phyloP scores from a whole-genome alignment of 495 filamentous ascomycete species.

The Daldinia bambusicola region DNA sequence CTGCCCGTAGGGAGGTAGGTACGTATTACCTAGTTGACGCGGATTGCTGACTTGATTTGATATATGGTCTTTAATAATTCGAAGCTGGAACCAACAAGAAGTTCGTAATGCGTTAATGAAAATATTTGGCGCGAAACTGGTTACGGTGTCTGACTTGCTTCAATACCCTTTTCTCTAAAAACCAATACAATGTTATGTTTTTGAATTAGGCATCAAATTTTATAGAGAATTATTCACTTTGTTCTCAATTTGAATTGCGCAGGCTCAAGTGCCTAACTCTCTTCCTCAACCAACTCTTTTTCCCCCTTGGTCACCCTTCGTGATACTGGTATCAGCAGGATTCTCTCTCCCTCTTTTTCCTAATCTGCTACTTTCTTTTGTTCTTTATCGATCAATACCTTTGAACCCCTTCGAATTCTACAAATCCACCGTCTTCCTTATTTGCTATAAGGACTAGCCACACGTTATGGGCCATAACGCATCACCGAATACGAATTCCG shows the following conservation, averaged over 20 bases:
- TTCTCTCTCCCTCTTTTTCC: not conserved
- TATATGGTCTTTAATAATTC: conserved; percentile 10
- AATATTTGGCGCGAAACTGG: conserved; percentile 4
- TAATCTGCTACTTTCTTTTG: not conserved
- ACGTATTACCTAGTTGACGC: not conserved
- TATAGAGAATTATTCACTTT: not conserved
- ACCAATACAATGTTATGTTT: not conserved
- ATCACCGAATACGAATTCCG: conserved; percentile 31
- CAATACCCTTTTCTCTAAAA: not conserved
- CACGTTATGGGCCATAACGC: conserved; percentile 33
- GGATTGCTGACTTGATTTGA: conserved; percentile 19
- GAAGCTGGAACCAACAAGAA: conserved; percentile 10
- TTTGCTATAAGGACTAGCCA: not conserved
- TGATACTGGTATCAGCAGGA: conserved; percentile 2
- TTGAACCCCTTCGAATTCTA: not conserved
- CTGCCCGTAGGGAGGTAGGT: too few species aligned
- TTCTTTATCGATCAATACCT: not conserved
- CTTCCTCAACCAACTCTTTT: conserved; percentile 19
- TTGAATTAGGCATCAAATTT: conserved; percentile 11
- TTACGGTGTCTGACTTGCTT: conserved; percentile 11
- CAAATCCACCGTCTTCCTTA: not conserved
- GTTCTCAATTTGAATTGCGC: not conserved
- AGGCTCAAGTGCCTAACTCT: conserved; percentile 4
- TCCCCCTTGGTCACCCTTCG: conserved; percentile 10
- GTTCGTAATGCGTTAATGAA: conserved; percentile 14